phyloP scores from a whole-genome alignment of 1,139 yeast genomes.

The Yamadazyma jaroonii region DNA sequence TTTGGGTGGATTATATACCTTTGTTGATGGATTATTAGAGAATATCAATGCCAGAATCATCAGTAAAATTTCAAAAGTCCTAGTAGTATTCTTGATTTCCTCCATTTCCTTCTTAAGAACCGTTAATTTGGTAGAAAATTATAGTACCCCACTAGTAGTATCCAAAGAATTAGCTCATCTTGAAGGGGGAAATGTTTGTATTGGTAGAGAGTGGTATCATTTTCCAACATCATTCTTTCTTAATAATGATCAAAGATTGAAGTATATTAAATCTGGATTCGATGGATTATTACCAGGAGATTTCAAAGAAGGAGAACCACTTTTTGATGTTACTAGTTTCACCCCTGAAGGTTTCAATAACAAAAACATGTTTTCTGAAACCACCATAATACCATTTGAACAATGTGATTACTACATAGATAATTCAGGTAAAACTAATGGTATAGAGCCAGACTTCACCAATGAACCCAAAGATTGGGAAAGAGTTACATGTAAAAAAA shows the following conservation, averaged over 20 bases:
- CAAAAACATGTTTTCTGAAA: slow-evolving; percentile 54
- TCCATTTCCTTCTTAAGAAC: slow-evolving; percentile 36
- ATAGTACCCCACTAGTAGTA: slow-evolving; percentile 54
- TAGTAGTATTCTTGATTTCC: slow-evolving; percentile 10
- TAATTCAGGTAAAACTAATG: slow-evolving; percentile 28
- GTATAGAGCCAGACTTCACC: slow-evolving; percentile 12
- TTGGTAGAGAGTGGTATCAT: slow-evolving; percentile 95
- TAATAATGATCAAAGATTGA: slow-evolving; percentile 55
- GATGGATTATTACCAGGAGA: slow-evolving; percentile 89
- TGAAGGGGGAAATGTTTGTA: slow-evolving; percentile 60
- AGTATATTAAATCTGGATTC: slow-evolving; percentile 74
- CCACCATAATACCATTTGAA: slow-evolving; percentile 43
- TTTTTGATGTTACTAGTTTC: slow-evolving; percentile 29
- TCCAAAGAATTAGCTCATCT: slow-evolving; percentile 5
- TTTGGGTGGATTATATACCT: slow-evolving; percentile 13
- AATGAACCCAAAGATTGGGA: slow-evolving; percentile 36
- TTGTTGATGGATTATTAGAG: slow-evolving; percentile 3
- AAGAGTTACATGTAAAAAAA: slow-evolving; percentile 36
- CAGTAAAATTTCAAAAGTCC: slow-evolving; percentile 17
- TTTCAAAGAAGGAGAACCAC: slow-evolving; percentile 48
- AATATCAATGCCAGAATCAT: not conserved
- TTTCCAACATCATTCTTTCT: slow-evolving; percentile 85
- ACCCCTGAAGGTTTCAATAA: slow-evolving; percentile 73
- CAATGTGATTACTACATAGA: slow-evolving; percentile 63
- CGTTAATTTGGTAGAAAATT: slow-evolving; percentile 47